Conservation (phyloP, 306 rosid species). For the Gleditsia sinensis region DNA sequence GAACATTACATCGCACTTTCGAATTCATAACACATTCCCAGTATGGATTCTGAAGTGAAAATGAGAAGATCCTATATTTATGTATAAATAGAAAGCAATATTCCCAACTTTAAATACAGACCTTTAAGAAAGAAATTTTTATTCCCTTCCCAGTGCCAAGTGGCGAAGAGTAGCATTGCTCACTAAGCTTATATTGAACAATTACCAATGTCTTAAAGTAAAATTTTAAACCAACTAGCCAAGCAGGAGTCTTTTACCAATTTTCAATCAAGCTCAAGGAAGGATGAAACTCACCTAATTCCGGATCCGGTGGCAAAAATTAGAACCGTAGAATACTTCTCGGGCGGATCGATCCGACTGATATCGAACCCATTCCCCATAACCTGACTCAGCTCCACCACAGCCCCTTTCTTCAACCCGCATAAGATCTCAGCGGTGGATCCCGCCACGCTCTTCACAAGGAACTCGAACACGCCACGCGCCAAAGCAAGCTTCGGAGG, state of each 20-base stretch:
- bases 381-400: conserved; percentile 74
- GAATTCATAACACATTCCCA: not conserved
- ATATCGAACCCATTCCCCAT: conserved; percentile 85
- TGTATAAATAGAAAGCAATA: not conserved
- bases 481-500: conserved; percentile 63
- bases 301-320: conserved; percentile 93
- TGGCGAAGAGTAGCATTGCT: not conserved
- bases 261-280: not conserved
- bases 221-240: not conserved
- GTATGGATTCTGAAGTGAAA: not conserved
- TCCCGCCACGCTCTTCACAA: conserved; percentile 83
- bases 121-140: not conserved
- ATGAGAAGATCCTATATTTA: conserved; percentile 1
- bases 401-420: conserved; percentile 80
- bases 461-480: conserved; percentile 72
- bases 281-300: conserved; percentile 60
- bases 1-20: not conserved
- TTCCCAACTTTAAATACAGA: not conserved
- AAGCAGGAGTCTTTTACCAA: no score
- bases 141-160: not conserved
- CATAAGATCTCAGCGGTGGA: conserved; percentile 88
- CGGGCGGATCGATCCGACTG: conserved; percentile 71
- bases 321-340: conserved; percentile 58
- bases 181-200: not conserved
- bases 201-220: not conserved